Evolutionary conservation across 768 basidiomycete genomes (phyloP).

Genomic region (Trametes meyenii): DNA sequence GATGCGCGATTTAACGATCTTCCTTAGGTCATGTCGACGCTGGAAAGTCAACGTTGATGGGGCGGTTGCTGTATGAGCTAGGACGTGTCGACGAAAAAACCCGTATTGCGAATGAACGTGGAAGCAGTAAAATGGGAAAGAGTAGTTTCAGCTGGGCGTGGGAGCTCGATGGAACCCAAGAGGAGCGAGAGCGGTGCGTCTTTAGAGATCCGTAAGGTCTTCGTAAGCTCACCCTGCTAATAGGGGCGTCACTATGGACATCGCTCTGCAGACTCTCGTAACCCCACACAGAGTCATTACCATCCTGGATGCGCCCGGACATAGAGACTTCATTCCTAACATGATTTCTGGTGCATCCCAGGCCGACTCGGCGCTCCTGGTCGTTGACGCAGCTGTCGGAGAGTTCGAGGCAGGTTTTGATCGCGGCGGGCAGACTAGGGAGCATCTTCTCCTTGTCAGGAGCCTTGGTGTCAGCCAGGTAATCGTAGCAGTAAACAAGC

Average conservation of each 20-base stretch:
- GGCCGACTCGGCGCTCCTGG: constrained; percentile 92
- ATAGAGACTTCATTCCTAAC: constrained; percentile 97
- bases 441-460: constrained; percentile 89
- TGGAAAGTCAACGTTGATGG: constrained; percentile 98
- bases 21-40: constrained; percentile 93
- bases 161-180: constrained; percentile 90
- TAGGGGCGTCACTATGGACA: constrained; percentile 98
- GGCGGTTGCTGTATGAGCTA: constrained; percentile 88
- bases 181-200: constrained; percentile 86
- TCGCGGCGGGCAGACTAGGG: constrained; percentile 91
- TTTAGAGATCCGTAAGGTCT: neutral
- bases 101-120: constrained; percentile 82
- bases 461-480: constrained; percentile 92
- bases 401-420: constrained; percentile 98
- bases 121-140: constrained; percentile 88
- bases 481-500: constrained; percentile 92
- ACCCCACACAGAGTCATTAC: constrained; percentile 82
- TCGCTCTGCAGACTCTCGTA: constrained; percentile 77
- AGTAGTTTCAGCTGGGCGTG: constrained; percentile 98
- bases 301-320: constrained; percentile 96
- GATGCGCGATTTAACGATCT: neutral
- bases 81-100: constrained; percentile 88
- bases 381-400: constrained; percentile 86
- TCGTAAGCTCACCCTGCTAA: neutral
- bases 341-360: constrained; percentile 99